Percentiles rank a stretch among this genome's conserved stretches.
These are phyloP conservation scores for Colletotrichum viniferum DNA, from an alignment of 2,329 filamentous ascomycete genomes.

Conservation along the genomic window DNA sequence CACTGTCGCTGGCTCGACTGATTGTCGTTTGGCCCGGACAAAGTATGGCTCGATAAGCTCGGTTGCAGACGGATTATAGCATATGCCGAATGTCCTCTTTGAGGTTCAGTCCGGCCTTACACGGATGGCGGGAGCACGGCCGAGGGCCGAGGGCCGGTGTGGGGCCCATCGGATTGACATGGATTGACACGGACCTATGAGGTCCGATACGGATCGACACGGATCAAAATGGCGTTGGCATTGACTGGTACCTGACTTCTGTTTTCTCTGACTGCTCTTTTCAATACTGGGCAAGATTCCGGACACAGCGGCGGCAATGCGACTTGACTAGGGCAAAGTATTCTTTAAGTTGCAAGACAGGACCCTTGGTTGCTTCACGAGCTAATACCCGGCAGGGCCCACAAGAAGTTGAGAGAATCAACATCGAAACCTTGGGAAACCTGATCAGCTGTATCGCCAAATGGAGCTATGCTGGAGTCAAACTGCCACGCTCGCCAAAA, in stretches of 20 bases:
- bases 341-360: not conserved
- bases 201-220: not conserved
- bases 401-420: conserved; percentile 16
- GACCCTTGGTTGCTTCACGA: not conserved
- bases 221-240: not conserved
- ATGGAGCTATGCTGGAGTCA: conserved; percentile 1
- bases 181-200: not conserved
- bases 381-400: not conserved
- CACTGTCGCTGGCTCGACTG: not conserved
- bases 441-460: not conserved
- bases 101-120: not conserved
- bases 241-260: not conserved
- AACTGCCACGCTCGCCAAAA: not conserved
- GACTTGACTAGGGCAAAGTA: not conserved
- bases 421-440: conserved; percentile 1
- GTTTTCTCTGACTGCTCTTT: not conserved
- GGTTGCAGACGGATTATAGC: not conserved
- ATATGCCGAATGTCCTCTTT: not conserved
- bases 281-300: not conserved
- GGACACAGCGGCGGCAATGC: not conserved
- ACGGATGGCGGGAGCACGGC: not conserved
- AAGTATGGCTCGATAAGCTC: not conserved
- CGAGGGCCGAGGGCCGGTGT: not conserved
- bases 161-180: not conserved
- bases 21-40: not conserved